Base-by-base conservation (phyloP, 1,139 yeast species). In the Sugiyamaella pinicola region DNA sequence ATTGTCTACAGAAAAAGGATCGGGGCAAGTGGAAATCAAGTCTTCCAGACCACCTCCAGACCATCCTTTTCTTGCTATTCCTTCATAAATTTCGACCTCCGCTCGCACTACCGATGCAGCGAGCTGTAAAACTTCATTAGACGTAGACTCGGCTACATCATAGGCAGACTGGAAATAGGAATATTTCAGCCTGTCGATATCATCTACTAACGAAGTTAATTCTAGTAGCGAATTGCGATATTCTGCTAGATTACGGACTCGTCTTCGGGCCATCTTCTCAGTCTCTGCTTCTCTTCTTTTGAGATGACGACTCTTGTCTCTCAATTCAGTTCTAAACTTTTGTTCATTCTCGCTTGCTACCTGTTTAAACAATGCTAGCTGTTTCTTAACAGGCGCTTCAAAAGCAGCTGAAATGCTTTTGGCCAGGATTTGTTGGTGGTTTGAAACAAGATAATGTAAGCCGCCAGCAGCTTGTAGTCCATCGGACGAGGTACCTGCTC, bases 31-130 rank as follows among this genome's bases (percentile, higher is more conserved):
- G 3, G 60, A 47, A 24, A 81, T 71, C 50, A 88, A 70, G 26
- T 80, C 84, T 64, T 88, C 95, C 38, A 87, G 70, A 0, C 95
- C 96, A 18, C 93, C 93, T 8, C 95, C 96, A 9, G 86, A 78
- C 89, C 91, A 85, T 7, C 95, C 95, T 66, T 88, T 88, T 54
- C 83, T 77, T 0, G 96, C 95, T 33, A 89, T 81, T 18, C 87
- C 85, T 64, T 87, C 96, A 61, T 82, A 84, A 4, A 88, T 81
- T 63, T 87, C 95, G 31, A 89, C 81, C 64, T 88, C 93, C 1
- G 95, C 93, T 50, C 89, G 73, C 2, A 87, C 82, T 7, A 86
- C 74, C 0, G 86, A 77, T 0, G 90, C 87, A 0, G 88, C 77
- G 55, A 77, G 75, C 9, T 72, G 67, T 41, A 87, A 71, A 8